Conservation (phyloP, 768 basidiomycete species). For the Obba rivulosa region DNA sequence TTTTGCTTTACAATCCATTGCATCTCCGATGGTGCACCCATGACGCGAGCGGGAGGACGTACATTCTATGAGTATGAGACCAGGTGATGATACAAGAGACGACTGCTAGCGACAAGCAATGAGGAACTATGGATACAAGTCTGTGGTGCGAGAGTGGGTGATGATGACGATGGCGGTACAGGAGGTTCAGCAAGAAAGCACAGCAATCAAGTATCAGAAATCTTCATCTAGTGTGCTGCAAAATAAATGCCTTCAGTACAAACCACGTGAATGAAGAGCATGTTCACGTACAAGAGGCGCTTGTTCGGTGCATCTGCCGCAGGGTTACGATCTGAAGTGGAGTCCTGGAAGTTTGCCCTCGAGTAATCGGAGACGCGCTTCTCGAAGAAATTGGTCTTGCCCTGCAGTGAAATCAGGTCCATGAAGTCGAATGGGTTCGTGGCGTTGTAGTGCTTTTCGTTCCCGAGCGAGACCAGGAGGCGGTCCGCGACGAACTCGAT, state of each 20-base stretch:
- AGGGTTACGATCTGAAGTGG: slow-evolving; percentile 1
- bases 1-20: too few species aligned
- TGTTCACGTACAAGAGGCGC: slow-evolving; percentile 34
- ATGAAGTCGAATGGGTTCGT: slow-evolving; percentile 91
- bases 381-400: slow-evolving; percentile 97
- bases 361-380: slow-evolving; percentile 87
- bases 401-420: slow-evolving; percentile 93
- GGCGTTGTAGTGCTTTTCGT: slow-evolving; percentile 68
- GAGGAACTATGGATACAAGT: too few species aligned
- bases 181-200: too few species aligned
- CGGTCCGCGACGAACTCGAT: slow-evolving; percentile 92
- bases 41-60: too few species aligned
- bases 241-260: too few species aligned
- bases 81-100: too few species aligned
- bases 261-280: neutral
- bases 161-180: too few species aligned
- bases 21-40: too few species aligned
- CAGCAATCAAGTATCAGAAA: slow-evolving; percentile 22
- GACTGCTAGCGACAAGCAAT: too few species aligned
- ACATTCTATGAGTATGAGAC: too few species aligned
- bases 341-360: slow-evolving; percentile 51
- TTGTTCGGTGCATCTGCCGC: slow-evolving; percentile 2
- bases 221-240: slow-evolving; percentile 38
- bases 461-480: slow-evolving; percentile 78
- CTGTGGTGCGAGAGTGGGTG: too few species aligned